Evolutionary conservation across 23 red algal species (phyloP).

Genomic region (Gracilaria caudata): DNA sequence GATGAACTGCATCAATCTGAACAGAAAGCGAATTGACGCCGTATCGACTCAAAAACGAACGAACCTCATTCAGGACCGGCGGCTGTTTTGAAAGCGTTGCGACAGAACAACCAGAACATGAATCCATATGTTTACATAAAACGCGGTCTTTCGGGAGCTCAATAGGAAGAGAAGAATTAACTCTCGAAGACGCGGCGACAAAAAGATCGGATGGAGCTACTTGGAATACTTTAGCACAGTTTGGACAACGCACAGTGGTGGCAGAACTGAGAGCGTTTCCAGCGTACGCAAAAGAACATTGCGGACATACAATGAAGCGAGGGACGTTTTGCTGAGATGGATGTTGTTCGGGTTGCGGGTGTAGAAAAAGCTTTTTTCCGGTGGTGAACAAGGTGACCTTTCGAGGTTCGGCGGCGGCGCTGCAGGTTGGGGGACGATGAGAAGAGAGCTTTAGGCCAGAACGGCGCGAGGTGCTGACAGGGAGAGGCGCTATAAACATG

Average conservation of each 20-base stretch:
- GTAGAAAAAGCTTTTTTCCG: constrained; percentile 22
- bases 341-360: neutral
- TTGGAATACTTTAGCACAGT: constrained; percentile 19
- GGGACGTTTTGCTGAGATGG: neutral
- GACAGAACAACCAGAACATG: constrained; percentile 49
- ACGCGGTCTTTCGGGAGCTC: constrained; percentile 19
- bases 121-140: constrained; percentile 22
- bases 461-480: neutral
- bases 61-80: constrained; percentile 17
- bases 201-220: constrained; percentile 19
- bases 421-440: neutral
- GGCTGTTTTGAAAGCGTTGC: neutral
- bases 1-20: constrained; percentile 16
- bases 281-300: constrained; percentile 39
- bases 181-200: neutral
- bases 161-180: neutral
- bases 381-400: constrained; percentile 49
- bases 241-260: constrained; percentile 22
- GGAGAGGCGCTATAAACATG: neutral
- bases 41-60: constrained; percentile 22
- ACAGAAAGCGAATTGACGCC: neutral
- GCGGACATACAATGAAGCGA: constrained; percentile 41
- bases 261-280: constrained; percentile 26
- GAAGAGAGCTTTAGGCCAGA: neutral
- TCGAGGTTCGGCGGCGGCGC: neutral